Percentiles rank a stretch among this genome's conserved stretches.
Conservation (phyloP, 192 early-diverging fungal genomes). For the Coemansia javaensis region DNA sequence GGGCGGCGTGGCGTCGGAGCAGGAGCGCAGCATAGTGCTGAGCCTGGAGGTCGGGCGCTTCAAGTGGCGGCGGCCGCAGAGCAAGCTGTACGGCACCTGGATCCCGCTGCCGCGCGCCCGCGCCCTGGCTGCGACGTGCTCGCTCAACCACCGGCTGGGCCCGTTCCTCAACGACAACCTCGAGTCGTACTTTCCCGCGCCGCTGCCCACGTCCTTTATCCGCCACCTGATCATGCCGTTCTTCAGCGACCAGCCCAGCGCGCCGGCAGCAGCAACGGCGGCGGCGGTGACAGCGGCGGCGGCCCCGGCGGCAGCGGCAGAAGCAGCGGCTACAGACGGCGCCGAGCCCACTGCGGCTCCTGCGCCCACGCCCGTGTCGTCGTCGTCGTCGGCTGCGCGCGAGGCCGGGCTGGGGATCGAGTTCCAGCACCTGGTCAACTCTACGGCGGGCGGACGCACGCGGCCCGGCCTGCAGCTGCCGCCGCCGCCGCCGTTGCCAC, state of each 20-base stretch:
- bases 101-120: conserved; percentile 83
- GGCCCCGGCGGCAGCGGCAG: background rate
- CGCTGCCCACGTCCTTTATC: conserved; percentile 52
- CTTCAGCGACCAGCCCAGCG: conserved; percentile 31
- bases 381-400: conserved; percentile 8
- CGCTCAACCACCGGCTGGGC: conserved; percentile 67
- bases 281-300: background rate
- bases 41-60: conserved; percentile 77
- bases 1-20: conserved; percentile 78
- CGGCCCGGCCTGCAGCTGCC: no score
- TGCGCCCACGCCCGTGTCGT: background rate
- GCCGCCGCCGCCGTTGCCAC: no score
- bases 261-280: conserved; percentile 1
- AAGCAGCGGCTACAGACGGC: background rate
- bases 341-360: no score
- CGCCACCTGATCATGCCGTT: conserved; percentile 50
- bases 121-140: conserved; percentile 76
- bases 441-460: conserved; percentile 9
- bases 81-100: conserved; percentile 83
- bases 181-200: conserved; percentile 61
- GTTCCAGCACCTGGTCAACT: conserved; percentile 38
- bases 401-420: conserved; percentile 29
- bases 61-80: conserved; percentile 65
- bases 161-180: conserved; percentile 75
- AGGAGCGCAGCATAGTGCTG: conserved; percentile 79